phyloP scores from a whole-genome alignment of 1,284 basidiomycete species.

The Salmacisia buchloeana region DNA sequence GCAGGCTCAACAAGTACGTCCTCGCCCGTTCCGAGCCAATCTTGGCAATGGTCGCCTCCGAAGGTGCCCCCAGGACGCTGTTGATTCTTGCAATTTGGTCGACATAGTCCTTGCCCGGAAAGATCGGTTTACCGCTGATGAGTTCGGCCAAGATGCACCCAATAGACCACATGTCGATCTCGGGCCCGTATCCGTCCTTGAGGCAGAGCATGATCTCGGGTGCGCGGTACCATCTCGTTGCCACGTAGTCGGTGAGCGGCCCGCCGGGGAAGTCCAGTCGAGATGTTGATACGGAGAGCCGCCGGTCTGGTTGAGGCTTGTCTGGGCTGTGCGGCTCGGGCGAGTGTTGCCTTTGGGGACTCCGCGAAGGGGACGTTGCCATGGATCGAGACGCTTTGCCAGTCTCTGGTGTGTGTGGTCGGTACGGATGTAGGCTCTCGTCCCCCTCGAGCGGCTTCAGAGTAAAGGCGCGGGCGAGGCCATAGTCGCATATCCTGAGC shows the following conservation, averaged over 20 bases:
- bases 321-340: conserved; percentile 4
- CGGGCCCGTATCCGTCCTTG: conserved; percentile 43
- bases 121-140: conserved; percentile 42
- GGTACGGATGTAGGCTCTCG: neutral
- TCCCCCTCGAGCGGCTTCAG: neutral
- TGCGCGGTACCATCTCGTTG: conserved; percentile 49
- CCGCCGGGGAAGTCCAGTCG: conserved; percentile 45
- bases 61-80: conserved; percentile 43
- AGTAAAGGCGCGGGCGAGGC: conserved; percentile 41
- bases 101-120: conserved; percentile 49
- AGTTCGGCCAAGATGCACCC: conserved; percentile 50
- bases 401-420: neutral
- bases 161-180: conserved; percentile 49
- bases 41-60: conserved; percentile 31
- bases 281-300: conserved; percentile 11
- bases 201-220: conserved; percentile 50
- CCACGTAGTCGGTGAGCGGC: conserved; percentile 47
- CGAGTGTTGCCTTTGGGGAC: neutral
- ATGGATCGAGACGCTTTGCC: neutral
- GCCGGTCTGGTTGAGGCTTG: conserved; percentile 22
- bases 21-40: conserved; percentile 43
- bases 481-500: conserved; percentile 46
- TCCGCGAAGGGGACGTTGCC: neutral
- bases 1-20: conserved; percentile 42
- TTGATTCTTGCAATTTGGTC: conserved; percentile 48